Evolutionary conservation across 1,284 basidiomycete species (phyloP).

Genomic region (Somion occarium): DNA sequence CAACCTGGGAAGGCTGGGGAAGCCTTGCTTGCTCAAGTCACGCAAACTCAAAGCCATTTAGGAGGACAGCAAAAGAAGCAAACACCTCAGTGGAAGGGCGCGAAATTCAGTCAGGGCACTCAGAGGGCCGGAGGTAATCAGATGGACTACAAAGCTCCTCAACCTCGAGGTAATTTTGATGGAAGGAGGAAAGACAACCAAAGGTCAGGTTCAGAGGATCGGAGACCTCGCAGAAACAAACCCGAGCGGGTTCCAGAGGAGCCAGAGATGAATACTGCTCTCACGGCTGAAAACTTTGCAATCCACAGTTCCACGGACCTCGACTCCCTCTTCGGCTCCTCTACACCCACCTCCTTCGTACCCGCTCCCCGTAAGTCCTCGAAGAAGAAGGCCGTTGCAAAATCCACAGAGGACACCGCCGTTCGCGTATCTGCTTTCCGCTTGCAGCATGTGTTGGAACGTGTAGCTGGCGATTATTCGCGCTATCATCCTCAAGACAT

Average conservation of each 20-base stretch:
- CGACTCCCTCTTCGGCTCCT: background rate
- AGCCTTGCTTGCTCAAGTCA: too few relatives aligned
- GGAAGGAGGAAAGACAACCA: too few relatives aligned
- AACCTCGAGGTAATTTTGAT: background rate
- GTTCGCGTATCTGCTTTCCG: background rate
- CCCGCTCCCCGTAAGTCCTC: background rate
- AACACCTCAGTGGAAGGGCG: background rate
- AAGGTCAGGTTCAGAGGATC: too few relatives aligned
- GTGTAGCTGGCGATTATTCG: slow-evolving; percentile 46
- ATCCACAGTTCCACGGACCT: background rate
- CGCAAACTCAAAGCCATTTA: background rate
- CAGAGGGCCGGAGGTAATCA: background rate
- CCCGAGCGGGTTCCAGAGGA: background rate
- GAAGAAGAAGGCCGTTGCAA: background rate
- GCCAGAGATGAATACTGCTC: background rate
- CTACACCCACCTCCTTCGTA: background rate
- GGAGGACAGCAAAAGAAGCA: background rate
- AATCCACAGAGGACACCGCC: background rate
- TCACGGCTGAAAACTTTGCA: background rate
- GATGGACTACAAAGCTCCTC: background rate
- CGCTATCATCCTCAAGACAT: slow-evolving; percentile 30
- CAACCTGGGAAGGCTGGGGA: background rate
- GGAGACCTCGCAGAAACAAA: background rate
- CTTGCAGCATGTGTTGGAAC: slow-evolving; percentile 30
- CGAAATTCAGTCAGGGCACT: too few relatives aligned